Percentiles rank a stretch among this genome's conserved stretches.
Conservation (phyloP, 208 protist genomes). For the Wallacemonas collosoma region DNA sequence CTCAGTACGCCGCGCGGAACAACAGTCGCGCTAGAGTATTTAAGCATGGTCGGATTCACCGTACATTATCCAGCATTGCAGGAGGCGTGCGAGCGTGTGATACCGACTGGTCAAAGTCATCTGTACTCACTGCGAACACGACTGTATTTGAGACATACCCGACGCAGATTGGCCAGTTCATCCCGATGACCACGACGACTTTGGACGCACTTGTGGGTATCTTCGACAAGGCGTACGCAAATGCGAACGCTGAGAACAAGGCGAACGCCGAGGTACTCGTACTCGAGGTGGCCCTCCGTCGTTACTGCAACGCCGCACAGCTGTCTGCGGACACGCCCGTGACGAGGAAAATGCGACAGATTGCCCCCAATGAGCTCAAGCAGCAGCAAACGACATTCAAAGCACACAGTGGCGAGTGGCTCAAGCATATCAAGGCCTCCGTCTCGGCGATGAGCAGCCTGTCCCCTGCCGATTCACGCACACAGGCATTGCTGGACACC, state of each 20-base stretch:
- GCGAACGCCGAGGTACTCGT: background rate
- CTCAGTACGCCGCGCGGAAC: background rate
- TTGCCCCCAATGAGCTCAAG: background rate
- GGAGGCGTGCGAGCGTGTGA: conserved; percentile 20
- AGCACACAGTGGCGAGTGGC: conserved; percentile 4
- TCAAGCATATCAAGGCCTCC: background rate
- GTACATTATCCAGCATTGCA: background rate
- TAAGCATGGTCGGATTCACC: background rate
- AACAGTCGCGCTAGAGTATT: background rate
- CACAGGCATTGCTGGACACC: background rate
- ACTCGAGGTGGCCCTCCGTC: conserved; percentile 28
- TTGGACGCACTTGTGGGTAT: background rate
- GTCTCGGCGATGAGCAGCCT: background rate
- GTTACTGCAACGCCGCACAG: conserved; percentile 32
- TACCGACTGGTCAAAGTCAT: conserved; percentile 28
- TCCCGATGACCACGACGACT: conserved; percentile 11
- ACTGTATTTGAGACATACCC: conserved; percentile 23
- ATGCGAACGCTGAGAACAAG: conserved; percentile 1
- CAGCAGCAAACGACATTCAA: conserved; percentile 20
- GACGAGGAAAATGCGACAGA: background rate
- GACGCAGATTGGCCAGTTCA: conserved; percentile 24
- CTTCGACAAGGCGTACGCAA: background rate
- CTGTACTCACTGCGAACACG: conserved; percentile 13
- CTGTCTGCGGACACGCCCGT: conserved; percentile 23
- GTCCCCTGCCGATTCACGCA: background rate